These are phyloP conservation scores for Teratosphaeria pseudoeucalypti DNA, from an alignment of 2,329 filamentous ascomycete genomes.

Conservation along the genomic window DNA sequence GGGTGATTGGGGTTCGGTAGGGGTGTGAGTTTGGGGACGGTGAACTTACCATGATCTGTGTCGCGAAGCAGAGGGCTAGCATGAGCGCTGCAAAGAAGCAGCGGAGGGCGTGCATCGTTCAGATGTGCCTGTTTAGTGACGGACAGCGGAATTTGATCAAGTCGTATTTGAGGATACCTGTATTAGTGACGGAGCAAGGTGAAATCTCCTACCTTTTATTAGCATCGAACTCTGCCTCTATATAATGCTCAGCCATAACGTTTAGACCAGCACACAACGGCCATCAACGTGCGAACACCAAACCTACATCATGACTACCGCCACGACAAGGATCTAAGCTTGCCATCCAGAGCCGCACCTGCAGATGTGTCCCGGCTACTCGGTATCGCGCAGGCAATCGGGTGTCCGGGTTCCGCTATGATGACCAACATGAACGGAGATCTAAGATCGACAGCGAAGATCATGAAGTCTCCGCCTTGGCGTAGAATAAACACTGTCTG, in stretches of 20 bases:
- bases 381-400: not conserved
- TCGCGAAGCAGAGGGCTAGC: conserved; percentile 1
- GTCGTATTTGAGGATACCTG: not conserved
- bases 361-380: not conserved
- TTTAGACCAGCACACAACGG: not conserved
- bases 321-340: not conserved
- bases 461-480: not conserved
- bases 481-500: not conserved
- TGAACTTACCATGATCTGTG: not conserved
- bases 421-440: not conserved
- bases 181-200: not conserved
- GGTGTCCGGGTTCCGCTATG: too few relatives aligned
- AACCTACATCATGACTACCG: not conserved
- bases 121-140: not conserved
- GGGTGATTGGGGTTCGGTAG: not conserved
- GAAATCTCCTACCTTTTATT: not conserved
- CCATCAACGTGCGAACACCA: not conserved
- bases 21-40: not conserved
- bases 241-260: not conserved
- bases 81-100: conserved; percentile 1
- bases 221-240: not conserved
- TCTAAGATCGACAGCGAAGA: not conserved
- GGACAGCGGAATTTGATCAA: not conserved
- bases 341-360: not conserved
- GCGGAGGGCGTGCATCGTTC: not conserved